Conservation (phyloP, 1,284 basidiomycete genomes). For the Trichosporon sp. region DNA sequence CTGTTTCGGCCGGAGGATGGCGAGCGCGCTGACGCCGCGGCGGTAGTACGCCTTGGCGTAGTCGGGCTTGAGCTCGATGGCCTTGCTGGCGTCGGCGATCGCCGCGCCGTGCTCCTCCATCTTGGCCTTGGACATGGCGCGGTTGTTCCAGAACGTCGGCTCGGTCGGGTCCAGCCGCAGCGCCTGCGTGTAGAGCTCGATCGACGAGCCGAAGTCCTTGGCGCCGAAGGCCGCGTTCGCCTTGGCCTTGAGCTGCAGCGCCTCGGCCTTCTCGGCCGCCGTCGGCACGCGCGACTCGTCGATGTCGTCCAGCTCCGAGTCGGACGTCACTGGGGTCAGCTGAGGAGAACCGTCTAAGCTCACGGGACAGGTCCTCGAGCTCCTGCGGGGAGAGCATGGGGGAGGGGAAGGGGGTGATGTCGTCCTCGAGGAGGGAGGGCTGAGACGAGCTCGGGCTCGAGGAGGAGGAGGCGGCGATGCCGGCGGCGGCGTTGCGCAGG, state of each 20-base stretch:
- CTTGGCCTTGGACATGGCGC: slow-evolving; percentile 53
- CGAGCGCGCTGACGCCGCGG: slow-evolving; percentile 85
- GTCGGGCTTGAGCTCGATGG: slow-evolving; percentile 80
- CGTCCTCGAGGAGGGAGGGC: slow-evolving; percentile 28
- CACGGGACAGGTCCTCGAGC: slow-evolving; percentile 40
- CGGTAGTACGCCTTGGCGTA: slow-evolving; percentile 74
- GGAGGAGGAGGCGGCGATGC: slow-evolving; percentile 2
- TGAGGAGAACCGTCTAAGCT: slow-evolving; percentile 10
- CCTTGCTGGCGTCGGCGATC: slow-evolving; percentile 57
- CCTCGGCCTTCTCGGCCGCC: slow-evolving; percentile 64
- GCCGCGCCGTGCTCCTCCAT: slow-evolving; percentile 53
- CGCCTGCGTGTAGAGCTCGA: slow-evolving; percentile 68
- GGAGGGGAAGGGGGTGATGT: slow-evolving; percentile 46
- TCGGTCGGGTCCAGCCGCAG: slow-evolving; percentile 68
- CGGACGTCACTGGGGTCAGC: slow-evolving; percentile 36
- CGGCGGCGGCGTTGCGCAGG: slow-evolving; percentile 13
- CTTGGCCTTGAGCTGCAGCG: slow-evolving; percentile 66
- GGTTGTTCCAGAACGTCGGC: slow-evolving; percentile 49
- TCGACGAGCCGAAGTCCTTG: slow-evolving; percentile 61
- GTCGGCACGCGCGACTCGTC: slow-evolving; percentile 53
- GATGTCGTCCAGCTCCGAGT: slow-evolving; percentile 44
- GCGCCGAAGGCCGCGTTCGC: slow-evolving; percentile 79
- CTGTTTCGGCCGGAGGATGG: slow-evolving; percentile 76
- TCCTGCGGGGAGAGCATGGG: slow-evolving; percentile 36
- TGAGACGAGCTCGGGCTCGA: slow-evolving; percentile 15